Evolutionary conservation across 306 rosid genomes (phyloP).

Genomic region (Alnus rubra): DNA sequence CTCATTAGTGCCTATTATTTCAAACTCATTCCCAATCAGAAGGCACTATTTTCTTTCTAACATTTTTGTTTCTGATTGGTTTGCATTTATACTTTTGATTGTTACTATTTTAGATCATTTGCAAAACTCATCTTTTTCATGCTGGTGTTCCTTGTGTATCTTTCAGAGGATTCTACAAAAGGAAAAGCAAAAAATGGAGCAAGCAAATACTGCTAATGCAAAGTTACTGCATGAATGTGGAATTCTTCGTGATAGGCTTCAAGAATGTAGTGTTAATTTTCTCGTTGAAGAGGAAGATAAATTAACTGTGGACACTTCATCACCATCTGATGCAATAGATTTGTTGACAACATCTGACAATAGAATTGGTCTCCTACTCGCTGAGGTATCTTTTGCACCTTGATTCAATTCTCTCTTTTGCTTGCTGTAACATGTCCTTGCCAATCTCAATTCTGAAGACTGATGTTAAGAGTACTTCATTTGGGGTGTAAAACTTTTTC

Average conservation of each 20-base stretch:
- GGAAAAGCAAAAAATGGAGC: conserved; percentile 69
- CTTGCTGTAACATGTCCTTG: conserved; percentile 2
- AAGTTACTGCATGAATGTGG: conserved; percentile 85
- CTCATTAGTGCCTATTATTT: background rate
- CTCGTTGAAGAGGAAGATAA: conserved; percentile 88
- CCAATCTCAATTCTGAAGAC: conserved; percentile 10
- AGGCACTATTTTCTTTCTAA: background rate
- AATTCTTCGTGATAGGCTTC: conserved; percentile 77
- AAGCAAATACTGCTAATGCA: conserved; percentile 48
- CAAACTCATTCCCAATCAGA: background rate
- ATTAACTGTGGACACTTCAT: conserved; percentile 63
- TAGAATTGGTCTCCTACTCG: conserved; percentile 86
- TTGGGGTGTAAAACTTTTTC: background rate
- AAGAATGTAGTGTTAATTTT: conserved; percentile 84
- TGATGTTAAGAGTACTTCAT: background rate
- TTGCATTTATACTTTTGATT: background rate
- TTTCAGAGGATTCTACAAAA: conserved; percentile 64
- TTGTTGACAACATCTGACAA: conserved; percentile 77
- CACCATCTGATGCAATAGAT: conserved; percentile 80
- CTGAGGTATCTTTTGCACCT: conserved; percentile 62
- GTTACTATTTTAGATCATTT: background rate
- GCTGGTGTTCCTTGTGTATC: conserved; percentile 29
- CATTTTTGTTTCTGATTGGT: background rate
- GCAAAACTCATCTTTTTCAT: conserved; percentile 20
- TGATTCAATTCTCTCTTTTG: background rate